These are phyloP conservation scores for Mortierella claussenii DNA, from an alignment of 192 early-diverging fungal species.

Conservation along the genomic window DNA sequence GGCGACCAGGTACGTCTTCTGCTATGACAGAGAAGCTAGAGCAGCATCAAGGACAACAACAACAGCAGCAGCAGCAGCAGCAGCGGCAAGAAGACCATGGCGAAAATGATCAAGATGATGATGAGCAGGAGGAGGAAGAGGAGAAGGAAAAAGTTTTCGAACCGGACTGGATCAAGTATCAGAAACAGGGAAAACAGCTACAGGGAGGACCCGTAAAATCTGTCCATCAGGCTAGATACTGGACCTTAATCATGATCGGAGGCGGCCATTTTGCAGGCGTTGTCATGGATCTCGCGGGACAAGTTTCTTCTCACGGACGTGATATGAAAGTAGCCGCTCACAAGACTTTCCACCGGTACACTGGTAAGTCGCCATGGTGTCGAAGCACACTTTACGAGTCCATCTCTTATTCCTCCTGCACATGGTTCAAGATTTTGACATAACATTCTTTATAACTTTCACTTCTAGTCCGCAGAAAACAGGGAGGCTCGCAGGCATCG, in stretches of 20 bases:
- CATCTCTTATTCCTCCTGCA: background rate
- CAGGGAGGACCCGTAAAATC: background rate
- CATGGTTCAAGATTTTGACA: background rate
- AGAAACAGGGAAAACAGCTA: slow-evolving; percentile 23
- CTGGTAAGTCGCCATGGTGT: too few relatives aligned
- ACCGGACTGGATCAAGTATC: slow-evolving; percentile 36
- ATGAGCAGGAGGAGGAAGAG: slow-evolving; percentile 18
- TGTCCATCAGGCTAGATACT: slow-evolving; percentile 55
- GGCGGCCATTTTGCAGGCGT: slow-evolving; percentile 93
- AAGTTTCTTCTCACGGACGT: slow-evolving; percentile 34
- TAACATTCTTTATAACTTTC: slow-evolving; percentile 6
- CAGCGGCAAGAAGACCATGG: background rate
- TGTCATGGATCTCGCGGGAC: slow-evolving; percentile 76
- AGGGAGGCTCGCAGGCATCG: slow-evolving; percentile 91
- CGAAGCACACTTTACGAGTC: too few relatives aligned
- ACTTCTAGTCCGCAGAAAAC: slow-evolving; percentile 81
- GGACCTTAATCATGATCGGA: slow-evolving; percentile 85
- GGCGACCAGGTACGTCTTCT: background rate
- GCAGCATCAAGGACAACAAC: background rate
- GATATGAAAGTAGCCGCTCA: slow-evolving; percentile 71
- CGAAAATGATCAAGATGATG: slow-evolving; percentile 2
- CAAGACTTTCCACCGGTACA: slow-evolving; percentile 97
- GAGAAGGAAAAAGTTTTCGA: slow-evolving; percentile 16
- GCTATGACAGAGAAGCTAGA: background rate
- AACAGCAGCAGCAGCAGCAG: background rate